Conservation (phyloP, 1,284 basidiomycete genomes). For the Fomitopsis schrenkii region DNA sequence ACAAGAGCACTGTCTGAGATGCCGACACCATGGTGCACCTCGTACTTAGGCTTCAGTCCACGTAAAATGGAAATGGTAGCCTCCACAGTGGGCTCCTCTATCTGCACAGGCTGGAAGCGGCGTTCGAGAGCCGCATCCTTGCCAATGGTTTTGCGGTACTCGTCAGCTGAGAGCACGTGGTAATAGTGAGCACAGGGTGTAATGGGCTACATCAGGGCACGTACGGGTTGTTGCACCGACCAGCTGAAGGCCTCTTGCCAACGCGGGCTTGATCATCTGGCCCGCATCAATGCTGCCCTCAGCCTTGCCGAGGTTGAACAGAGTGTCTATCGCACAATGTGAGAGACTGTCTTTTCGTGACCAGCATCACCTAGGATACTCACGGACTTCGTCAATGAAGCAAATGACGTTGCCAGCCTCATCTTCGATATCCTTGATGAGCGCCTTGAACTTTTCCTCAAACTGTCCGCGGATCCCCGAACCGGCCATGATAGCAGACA, state of each 20-base stretch:
- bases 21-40: conserved; percentile 89
- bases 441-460: conserved; percentile 87
- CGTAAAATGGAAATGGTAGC: conserved; percentile 88
- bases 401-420: conserved; percentile 76
- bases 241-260: conserved; percentile 82
- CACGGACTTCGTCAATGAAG: conserved; percentile 91
- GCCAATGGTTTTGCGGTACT: conserved; percentile 88
- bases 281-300: conserved; percentile 92
- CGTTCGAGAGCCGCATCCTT: conserved; percentile 91
- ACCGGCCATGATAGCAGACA: conserved; percentile 80
- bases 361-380: conserved; percentile 27
- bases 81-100: conserved; percentile 85
- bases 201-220: conserved; percentile 20
- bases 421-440: conserved; percentile 85
- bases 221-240: conserved; percentile 85
- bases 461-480: conserved; percentile 89
- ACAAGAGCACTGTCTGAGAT: conserved; percentile 87
- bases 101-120: conserved; percentile 84
- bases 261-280: conserved; percentile 87
- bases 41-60: conserved; percentile 81
- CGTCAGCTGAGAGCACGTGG: conserved; percentile 52
- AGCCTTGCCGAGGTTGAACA: conserved; percentile 86
- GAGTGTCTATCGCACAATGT: conserved; percentile 44
- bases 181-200: neutral
- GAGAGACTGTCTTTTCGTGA: conserved; percentile 5